These are phyloP conservation scores for Deuterostichococcus epilithicus DNA, from an alignment of 139 green algal genomes.

Conservation along the genomic window DNA sequence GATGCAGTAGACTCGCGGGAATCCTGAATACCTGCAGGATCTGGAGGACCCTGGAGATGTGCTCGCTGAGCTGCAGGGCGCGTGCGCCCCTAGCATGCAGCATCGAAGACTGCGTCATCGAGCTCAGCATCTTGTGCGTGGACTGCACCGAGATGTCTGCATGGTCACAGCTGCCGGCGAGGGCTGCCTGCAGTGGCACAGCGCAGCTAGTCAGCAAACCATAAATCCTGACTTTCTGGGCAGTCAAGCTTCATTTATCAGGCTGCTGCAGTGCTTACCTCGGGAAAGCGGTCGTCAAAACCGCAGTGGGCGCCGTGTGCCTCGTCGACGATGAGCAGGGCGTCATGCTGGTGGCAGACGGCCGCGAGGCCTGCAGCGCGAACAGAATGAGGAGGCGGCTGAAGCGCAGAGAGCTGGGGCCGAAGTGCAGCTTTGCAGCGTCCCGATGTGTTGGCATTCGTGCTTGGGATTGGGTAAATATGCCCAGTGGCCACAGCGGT, in stretches of 20 bases:
- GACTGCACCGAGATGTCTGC: slow-evolving; percentile 89
- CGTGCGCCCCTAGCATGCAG: slow-evolving; percentile 57
- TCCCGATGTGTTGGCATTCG: too few relatives aligned
- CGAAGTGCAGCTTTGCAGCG: too few relatives aligned
- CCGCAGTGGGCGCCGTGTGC: slow-evolving; percentile 84
- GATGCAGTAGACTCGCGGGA: not conserved
- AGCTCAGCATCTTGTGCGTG: slow-evolving; percentile 87
- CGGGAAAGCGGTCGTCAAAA: slow-evolving; percentile 45
- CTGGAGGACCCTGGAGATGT: slow-evolving; percentile 31
- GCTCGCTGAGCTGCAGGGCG: not conserved
- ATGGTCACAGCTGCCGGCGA: slow-evolving; percentile 41
- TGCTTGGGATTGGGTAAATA: too few relatives aligned
- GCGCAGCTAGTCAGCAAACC: too few relatives aligned
- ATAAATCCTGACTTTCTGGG: too few relatives aligned
- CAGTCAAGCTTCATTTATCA: not conserved
- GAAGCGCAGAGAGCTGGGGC: too few relatives aligned
- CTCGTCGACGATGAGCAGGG: slow-evolving; percentile 87
- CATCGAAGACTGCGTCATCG: slow-evolving; percentile 91
- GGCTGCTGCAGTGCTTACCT: slow-evolving; percentile 1
- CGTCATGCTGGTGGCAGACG: slow-evolving; percentile 54
- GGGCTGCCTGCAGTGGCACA: slow-evolving; percentile 19
- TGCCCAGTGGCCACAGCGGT: too few relatives aligned
- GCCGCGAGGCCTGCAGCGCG: slow-evolving; percentile 35
- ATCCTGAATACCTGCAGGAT: slow-evolving; percentile 46
- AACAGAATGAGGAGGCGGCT: too few relatives aligned